Percentiles rank a stretch among this genome's conserved stretches.
These are phyloP conservation scores for Solanum stenotomum DNA, from an alignment of 257 asterid species.

Conservation along the genomic window DNA sequence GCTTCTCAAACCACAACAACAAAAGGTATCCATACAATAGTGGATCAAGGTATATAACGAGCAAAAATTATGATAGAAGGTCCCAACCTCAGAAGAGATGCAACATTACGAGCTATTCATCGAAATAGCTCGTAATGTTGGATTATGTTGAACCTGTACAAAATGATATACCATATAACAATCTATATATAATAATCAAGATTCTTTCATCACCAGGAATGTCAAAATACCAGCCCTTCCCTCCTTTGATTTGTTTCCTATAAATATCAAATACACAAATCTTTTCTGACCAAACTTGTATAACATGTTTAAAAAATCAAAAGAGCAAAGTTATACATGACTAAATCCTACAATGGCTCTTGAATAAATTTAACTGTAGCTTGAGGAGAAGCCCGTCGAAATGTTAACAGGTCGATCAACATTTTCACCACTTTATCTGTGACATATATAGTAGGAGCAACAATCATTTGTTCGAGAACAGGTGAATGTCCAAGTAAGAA, in stretches of 20 bases:
- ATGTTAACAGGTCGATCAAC: constrained; percentile 53
- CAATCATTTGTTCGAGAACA: constrained; percentile 44
- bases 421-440: constrained; percentile 44
- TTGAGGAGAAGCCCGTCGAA: constrained; percentile 67
- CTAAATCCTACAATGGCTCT: constrained; percentile 14
- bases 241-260: not conserved
- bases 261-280: not conserved
- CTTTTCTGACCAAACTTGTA: not conserved
- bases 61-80: not conserved
- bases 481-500: constrained; percentile 67
- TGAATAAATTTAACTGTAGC: constrained; percentile 54
- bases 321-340: not conserved
- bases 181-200: not conserved
- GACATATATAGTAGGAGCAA: constrained; percentile 36
- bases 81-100: not conserved
- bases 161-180: not conserved
- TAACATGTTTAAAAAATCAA: not conserved
- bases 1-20: too few relatives aligned
- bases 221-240: not conserved
- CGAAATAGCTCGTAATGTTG: not conserved
- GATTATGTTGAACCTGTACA: not conserved
- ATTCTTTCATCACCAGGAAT: not conserved
- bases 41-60: not conserved
- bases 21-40: too few relatives aligned
- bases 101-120: not conserved